phyloP scores from a whole-genome alignment of 108 stramenopile species.

The Pseudonitzschia pungens region DNA sequence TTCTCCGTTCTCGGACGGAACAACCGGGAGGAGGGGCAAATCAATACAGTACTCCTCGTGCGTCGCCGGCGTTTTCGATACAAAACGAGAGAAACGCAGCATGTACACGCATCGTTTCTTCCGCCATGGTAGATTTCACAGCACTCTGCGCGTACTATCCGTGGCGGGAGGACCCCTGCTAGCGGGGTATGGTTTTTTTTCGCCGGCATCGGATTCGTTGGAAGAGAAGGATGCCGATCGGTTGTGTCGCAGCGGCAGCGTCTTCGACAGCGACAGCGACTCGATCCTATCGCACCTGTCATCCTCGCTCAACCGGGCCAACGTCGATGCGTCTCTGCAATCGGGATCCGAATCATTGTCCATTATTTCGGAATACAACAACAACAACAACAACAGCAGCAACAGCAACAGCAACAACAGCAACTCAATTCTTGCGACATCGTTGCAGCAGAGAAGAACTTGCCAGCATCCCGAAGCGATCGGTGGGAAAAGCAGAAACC shows the following conservation, averaged over 20 bases:
- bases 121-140: background rate
- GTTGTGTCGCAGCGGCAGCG: background rate
- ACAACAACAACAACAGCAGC: too few relatives aligned
- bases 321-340: background rate
- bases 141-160: slow-evolving; percentile 1
- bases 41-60: background rate
- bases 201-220: background rate
- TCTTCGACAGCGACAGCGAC: background rate
- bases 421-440: background rate
- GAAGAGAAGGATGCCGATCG: background rate
- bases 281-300: slow-evolving; percentile 2
- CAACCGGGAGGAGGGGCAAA: background rate
- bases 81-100: background rate
- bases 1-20: background rate
- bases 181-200: background rate
- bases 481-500: background rate
- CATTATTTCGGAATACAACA: background rate
- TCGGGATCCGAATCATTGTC: background rate
- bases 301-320: background rate
- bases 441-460: background rate
- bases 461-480: background rate
- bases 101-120: background rate
- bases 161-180: background rate
- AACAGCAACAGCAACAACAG: background rate
- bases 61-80: background rate